phyloP scores from a whole-genome alignment of 2,329 filamentous ascomycete genomes.

The Fusarium hainanense region DNA sequence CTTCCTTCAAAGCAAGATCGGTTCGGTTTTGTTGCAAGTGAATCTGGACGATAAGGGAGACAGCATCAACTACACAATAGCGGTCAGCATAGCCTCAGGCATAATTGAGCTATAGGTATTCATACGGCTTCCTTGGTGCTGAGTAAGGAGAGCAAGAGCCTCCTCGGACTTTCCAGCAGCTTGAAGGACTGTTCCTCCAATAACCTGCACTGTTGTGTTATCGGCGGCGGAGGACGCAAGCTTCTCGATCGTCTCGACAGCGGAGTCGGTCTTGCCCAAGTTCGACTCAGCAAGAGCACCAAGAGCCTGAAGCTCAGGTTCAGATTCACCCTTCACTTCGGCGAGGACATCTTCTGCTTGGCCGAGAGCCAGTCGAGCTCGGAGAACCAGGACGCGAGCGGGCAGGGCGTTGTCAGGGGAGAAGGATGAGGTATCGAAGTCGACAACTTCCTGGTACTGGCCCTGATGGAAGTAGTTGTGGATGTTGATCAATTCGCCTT shows the following conservation, averaged over 20 bases:
- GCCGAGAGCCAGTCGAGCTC: conserved; percentile 85
- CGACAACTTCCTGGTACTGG: conserved; percentile 86
- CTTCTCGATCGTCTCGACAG: conserved; percentile 71
- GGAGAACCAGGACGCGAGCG: conserved; percentile 80
- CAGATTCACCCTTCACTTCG: conserved; percentile 72
- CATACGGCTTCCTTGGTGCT: conserved; percentile 88
- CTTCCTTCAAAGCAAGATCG: conserved; percentile 91
- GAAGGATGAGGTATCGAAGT: conserved; percentile 85
- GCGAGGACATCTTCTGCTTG: conserved; percentile 78
- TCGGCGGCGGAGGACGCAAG: conserved; percentile 75
- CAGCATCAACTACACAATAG: conserved; percentile 70
- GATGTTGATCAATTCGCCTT: conserved; percentile 78
- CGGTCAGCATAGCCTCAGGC: conserved; percentile 40
- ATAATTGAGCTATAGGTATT: conserved; percentile 36
- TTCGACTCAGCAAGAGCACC: conserved; percentile 77
- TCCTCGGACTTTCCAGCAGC: conserved; percentile 84
- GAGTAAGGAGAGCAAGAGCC: conserved; percentile 80
- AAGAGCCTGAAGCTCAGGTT: conserved; percentile 81
- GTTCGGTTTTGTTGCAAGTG: conserved; percentile 91
- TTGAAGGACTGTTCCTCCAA: conserved; percentile 85
- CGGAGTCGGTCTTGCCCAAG: conserved; percentile 69
- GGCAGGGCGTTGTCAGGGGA: conserved; percentile 81
- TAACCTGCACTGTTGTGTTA: conserved; percentile 82
- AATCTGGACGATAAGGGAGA: conserved; percentile 91
- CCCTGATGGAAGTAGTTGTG: conserved; percentile 80